Conservation (phyloP, 352 stramenopile species). For the Phytophthora pluvialis region DNA sequence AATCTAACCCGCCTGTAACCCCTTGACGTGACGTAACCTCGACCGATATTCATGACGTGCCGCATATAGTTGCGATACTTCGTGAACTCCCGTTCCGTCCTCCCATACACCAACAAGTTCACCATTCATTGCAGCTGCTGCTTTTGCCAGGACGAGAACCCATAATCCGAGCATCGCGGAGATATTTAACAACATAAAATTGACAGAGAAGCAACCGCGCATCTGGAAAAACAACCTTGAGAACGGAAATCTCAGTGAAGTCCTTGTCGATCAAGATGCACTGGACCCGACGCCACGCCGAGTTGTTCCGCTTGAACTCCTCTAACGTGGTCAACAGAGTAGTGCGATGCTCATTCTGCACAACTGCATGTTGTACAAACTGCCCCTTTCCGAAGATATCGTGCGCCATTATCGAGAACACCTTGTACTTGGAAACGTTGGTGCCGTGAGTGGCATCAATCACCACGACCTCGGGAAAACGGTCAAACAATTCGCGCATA, state of each 20-base stretch:
- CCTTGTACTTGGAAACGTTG: neutral
- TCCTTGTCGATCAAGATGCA: slow-evolving; percentile 35
- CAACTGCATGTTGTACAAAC: slow-evolving; percentile 8
- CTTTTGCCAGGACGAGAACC: slow-evolving; percentile 22
- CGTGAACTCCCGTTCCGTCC: neutral
- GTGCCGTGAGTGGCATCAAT: neutral
- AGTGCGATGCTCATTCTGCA: neutral
- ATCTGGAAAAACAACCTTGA: slow-evolving; percentile 16
- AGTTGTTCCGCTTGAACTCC: slow-evolving; percentile 14
- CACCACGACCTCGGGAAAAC: slow-evolving; percentile 1
- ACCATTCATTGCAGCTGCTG: neutral
- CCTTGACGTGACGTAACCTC: no score
- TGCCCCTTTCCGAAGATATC: slow-evolving; percentile 9
- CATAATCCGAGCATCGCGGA: slow-evolving; percentile 17
- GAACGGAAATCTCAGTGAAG: slow-evolving; percentile 27
- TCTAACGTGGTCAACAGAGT: slow-evolving; percentile 1
- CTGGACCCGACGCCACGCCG: slow-evolving; percentile 14
- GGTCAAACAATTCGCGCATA: slow-evolving; percentile 14
- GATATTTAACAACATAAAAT: slow-evolving; percentile 36
- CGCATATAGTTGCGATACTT: neutral
- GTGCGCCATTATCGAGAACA: slow-evolving; percentile 3
- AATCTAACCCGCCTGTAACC: no score
- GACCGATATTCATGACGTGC: neutral
- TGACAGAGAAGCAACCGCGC: slow-evolving; percentile 33
- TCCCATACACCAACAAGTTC: slow-evolving; percentile 11